Conservation (phyloP, 495 filamentous ascomycete species). For the Evernia prunastri region DNA sequence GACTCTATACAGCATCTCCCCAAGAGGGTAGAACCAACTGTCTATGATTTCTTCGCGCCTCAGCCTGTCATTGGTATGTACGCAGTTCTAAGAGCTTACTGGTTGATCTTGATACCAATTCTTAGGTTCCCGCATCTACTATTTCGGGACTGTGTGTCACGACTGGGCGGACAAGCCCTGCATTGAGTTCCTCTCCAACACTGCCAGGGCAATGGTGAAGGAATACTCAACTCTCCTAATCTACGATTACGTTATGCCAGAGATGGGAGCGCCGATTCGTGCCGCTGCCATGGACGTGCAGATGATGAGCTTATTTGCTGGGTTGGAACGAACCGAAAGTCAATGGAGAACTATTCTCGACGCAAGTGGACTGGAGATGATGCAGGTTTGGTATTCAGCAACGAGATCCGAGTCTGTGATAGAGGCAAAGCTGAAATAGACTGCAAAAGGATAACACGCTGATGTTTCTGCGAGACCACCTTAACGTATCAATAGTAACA, state of each 20-base stretch:
- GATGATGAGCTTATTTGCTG: neutral
- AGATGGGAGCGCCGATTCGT: neutral
- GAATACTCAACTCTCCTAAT: constrained; percentile 1
- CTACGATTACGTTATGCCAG: neutral
- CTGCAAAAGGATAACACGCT: too few relatives aligned
- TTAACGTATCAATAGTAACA: too few relatives aligned
- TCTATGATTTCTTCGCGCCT: neutral
- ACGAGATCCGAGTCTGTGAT: neutral
- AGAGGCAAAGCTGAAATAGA: neutral
- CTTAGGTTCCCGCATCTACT: constrained; percentile 7
- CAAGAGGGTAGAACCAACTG: neutral
- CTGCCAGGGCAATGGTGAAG: neutral
- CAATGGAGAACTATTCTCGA: constrained; percentile 3
- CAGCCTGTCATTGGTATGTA: constrained; percentile 5
- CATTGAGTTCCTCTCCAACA: neutral
- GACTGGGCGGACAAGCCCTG: constrained; percentile 5
- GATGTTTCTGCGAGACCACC: too few relatives aligned
- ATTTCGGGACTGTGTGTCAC: neutral
- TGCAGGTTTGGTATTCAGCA: neutral
- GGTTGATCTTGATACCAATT: neutral
- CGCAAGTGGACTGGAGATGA: neutral
- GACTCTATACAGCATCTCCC: neutral
- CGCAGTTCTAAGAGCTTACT: neutral
- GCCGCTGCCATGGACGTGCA: neutral
- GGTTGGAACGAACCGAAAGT: neutral